A percentile compares a stretch with the other conserved stretches of the same genome.
Conservation (phyloP, 202 grass and related monocot species). For the Setaria italica region DNA sequence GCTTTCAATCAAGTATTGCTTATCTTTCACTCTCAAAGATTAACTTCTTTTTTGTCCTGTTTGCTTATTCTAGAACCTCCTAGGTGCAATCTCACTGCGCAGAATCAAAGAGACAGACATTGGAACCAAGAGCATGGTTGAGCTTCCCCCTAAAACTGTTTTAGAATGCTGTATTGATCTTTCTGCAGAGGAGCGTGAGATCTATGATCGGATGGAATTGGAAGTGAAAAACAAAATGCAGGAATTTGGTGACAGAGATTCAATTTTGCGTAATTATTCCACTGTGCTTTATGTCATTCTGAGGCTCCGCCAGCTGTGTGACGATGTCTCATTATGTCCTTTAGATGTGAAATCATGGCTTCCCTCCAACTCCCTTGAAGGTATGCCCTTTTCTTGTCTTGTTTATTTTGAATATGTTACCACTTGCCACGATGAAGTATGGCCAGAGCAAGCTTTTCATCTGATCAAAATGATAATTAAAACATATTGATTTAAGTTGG, state of each 20-base stretch:
- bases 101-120: conserved; percentile 74
- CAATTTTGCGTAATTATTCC: conserved; percentile 76
- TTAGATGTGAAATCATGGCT: conserved; percentile 81
- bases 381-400: conserved; percentile 43
- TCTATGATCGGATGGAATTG: conserved; percentile 77
- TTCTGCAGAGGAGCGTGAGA: conserved; percentile 82
- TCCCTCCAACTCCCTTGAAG: conserved; percentile 66
- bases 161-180: conserved; percentile 71
- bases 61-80: conserved; percentile 68
- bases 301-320: conserved; percentile 89
- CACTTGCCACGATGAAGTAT: conserved; percentile 1
- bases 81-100: conserved; percentile 84
- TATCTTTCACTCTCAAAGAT: conserved; percentile 7
- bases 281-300: conserved; percentile 90
- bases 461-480: not conserved
- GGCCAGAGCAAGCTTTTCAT: not conserved
- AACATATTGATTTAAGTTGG: not conserved
- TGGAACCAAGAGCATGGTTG: conserved; percentile 59
- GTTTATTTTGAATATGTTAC: conserved; percentile 1
- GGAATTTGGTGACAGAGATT: conserved; percentile 76
- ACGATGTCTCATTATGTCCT: conserved; percentile 84
- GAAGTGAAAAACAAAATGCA: conserved; percentile 80
- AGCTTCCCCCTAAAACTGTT: conserved; percentile 76
- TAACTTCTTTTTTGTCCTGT: conserved; percentile 1
- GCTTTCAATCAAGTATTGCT: conserved; percentile 6